These are phyloP conservation scores for Ogataea siamensis DNA, from an alignment of 805 yeast genomes.

Conservation along the genomic window DNA sequence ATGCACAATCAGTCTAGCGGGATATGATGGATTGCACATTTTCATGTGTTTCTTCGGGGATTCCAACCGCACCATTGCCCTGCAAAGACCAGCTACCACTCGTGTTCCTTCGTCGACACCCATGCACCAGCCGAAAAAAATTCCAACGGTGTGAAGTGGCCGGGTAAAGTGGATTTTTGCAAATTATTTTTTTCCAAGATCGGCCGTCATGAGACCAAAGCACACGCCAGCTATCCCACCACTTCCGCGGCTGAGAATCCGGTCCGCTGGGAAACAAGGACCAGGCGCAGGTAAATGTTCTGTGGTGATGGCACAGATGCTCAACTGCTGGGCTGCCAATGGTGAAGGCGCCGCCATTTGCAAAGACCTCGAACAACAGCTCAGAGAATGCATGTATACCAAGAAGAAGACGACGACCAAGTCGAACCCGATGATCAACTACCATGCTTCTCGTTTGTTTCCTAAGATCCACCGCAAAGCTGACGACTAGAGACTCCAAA, in stretches of 20 bases:
- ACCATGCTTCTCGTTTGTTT: conserved; percentile 54
- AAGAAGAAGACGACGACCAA: conserved; percentile 35
- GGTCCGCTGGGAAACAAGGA: conserved; percentile 54
- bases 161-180: conserved; percentile 10
- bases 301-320: conserved; percentile 77
- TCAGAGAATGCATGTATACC: conserved; percentile 70
- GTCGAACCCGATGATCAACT: conserved; percentile 46
- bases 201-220: conserved; percentile 22
- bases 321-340: conserved; percentile 96
- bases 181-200: conserved; percentile 1
- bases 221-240: conserved; percentile 52
- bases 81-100: not conserved
- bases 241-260: conserved; percentile 68
- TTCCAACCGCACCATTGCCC: no score
- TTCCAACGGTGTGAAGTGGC: not conserved
- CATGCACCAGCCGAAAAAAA: not conserved
- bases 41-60: no score
- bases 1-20: no score
- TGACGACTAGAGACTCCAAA: conserved; percentile 13
- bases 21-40: no score
- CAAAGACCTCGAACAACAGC: conserved; percentile 59
- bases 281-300: conserved; percentile 61
- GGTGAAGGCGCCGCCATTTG: conserved; percentile 79
- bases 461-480: conserved; percentile 48
- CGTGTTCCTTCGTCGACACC: not conserved